These are phyloP conservation scores for Cordyceps tenuipes DNA, from an alignment of 2,329 filamentous ascomycete genomes.

Conservation along the genomic window DNA sequence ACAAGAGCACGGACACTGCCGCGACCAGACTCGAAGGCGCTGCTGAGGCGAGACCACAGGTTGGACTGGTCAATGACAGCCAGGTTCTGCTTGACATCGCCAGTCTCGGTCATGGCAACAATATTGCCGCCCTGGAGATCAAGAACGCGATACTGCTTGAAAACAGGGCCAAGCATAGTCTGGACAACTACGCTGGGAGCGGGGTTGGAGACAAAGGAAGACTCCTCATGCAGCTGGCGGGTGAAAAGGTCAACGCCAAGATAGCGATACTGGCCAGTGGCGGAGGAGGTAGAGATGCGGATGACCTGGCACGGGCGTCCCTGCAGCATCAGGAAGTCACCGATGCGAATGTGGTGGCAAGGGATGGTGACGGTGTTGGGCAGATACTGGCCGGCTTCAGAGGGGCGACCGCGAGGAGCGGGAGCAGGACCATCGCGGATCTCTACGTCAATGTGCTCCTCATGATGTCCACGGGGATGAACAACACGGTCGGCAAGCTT, in stretches of 20 bases:
- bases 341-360: conserved; percentile 98
- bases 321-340: conserved; percentile 97
- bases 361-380: conserved; percentile 95
- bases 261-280: conserved; percentile 99
- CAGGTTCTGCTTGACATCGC: conserved; percentile 94
- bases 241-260: conserved; percentile 99
- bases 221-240: conserved; percentile 99
- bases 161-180: conserved; percentile 98
- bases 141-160: conserved; percentile 99
- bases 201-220: conserved; percentile 93
- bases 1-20: conserved; percentile 92
- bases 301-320: conserved; percentile 99
- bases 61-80: conserved; percentile 91
- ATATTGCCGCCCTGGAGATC: conserved; percentile 83
- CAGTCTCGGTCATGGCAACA: conserved; percentile 97
- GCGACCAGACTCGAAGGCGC: conserved; percentile 83
- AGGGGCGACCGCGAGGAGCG: conserved; percentile 21
- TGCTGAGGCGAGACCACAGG: conserved; percentile 71
- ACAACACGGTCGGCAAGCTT: conserved; percentile 49
- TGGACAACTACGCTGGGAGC: conserved; percentile 94
- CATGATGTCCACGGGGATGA: conserved; percentile 41
- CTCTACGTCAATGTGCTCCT: conserved; percentile 44
- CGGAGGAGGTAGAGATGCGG: conserved; percentile 94
- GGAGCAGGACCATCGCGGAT: conserved; percentile 25
- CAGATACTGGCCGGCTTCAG: conserved; percentile 27